Conservation (phyloP, 2,329 filamentous ascomycete genomes). For the Neopestalotiopsis sp. region DNA sequence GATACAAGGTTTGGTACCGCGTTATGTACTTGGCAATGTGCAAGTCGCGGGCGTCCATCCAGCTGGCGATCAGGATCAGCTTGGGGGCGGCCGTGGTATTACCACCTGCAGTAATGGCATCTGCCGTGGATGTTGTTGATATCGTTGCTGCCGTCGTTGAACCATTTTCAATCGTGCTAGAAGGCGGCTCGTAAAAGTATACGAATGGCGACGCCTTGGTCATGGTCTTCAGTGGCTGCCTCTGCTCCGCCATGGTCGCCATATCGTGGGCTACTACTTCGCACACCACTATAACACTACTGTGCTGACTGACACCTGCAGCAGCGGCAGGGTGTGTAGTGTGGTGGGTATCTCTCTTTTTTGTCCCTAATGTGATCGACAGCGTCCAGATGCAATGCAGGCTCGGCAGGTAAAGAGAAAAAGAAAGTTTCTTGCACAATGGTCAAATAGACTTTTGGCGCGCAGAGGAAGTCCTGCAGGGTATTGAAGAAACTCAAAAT, state of each 20-base stretch:
- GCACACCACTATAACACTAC: too few species aligned
- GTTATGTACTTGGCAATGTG: conserved; percentile 58
- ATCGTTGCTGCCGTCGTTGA: background rate
- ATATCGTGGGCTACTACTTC: background rate
- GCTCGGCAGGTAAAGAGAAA: background rate
- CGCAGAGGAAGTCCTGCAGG: background rate
- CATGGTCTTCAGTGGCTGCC: conserved; percentile 30
- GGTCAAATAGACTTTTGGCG: background rate
- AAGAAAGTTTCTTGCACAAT: background rate
- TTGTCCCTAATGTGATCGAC: background rate
- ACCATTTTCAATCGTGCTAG: too few species aligned
- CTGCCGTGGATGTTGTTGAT: background rate
- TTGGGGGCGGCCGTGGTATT: conserved; percentile 39
- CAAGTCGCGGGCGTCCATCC: conserved; percentile 55
- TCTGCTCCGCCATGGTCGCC: conserved; percentile 17
- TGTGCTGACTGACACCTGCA: background rate
- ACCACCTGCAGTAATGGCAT: background rate
- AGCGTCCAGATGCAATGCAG: background rate
- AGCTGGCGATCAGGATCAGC: conserved; percentile 52
- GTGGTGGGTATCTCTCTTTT: background rate
- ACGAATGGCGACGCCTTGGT: conserved; percentile 33
- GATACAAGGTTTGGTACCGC: conserved; percentile 49
- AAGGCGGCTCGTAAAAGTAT: conserved; percentile 30
- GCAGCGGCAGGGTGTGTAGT: background rate
- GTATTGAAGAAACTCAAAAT: background rate